Evolutionary conservation across 495 filamentous ascomycete genomes (phyloP), one percentile per base, ranked within the genome.

Genomic region (Letharia lupina): DNA sequence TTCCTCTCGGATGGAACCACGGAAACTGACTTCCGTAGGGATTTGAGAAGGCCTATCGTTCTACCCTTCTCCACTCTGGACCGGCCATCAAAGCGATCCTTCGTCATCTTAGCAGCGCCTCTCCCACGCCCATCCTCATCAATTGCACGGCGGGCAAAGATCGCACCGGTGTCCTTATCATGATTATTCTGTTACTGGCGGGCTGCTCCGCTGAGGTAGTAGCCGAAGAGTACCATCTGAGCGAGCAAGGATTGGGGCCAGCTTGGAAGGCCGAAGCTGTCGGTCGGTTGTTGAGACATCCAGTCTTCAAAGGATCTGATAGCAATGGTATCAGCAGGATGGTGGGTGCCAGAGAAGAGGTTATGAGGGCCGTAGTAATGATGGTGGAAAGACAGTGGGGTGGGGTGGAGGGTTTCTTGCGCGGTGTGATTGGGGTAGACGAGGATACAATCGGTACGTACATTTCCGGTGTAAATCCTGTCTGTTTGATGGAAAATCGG

Each of bases 101-200:
- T 16, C 28, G 20, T 23, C 31, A 48, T 47, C 28, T 61, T 35
- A 7, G 48, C 37, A 60, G 44, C 33, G 11, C 42, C 15, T 35
- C 48, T 44, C 54, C 54, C 15, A 37, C 54, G 33, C 54, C 54
- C 33, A 54, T 47, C 5, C 35, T 66, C 8, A 61, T 66, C 23
- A 28, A 60, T 28, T 63, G 56, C 60, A 56, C 59, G 82, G 84
- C 85, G 15, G 86, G 86, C 9, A 83, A 86, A 66, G 85, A 88
- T 66, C 79, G 86, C n/a, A 87, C 86, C 0, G 86, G 86, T 5
- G 82, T 87, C 1, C 70, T 87, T 13, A 76, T 84, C 8, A 83
- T 82, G 8, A 65, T 88, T 2, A 71, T 89, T 10, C 70, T 86
- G n/a, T 75, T 77, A 11, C 73, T 89, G 0, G 81, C 83, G 13